Evolutionary conservation across 495 filamentous ascomycete species (phyloP).

Genomic region (Penicillium desertorum): DNA sequence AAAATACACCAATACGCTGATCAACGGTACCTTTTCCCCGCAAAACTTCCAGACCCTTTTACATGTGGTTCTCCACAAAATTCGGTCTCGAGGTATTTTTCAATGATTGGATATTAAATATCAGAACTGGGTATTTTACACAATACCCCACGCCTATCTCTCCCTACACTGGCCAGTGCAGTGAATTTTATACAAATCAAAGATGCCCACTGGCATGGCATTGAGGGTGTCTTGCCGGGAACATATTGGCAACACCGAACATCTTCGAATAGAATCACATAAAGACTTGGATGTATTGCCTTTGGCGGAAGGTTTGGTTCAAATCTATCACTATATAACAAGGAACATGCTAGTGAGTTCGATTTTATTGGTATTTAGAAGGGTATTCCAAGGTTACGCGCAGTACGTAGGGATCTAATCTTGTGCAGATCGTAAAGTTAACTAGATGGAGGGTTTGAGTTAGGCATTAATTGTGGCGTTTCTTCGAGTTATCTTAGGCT

Average conservation of each 20-base stretch:
- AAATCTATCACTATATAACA: too few species aligned
- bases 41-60: not conserved
- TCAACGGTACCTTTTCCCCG: constrained; percentile 1
- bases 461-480: not conserved
- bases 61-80: not conserved
- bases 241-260: too few species aligned
- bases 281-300: too few species aligned
- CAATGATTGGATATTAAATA: not conserved
- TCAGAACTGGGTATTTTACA: constrained; percentile 1
- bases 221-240: too few species aligned
- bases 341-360: too few species aligned
- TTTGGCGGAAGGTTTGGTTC: too few species aligned
- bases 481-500: not conserved
- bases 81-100: not conserved
- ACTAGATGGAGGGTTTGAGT: not conserved
- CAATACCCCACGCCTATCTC: not conserved
- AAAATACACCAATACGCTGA: not conserved
- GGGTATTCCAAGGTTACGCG: too few species aligned
- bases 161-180: constrained; percentile 1
- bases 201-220: constrained; percentile 14
- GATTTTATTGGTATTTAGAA: too few species aligned
- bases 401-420: not conserved
- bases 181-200: constrained; percentile 15
- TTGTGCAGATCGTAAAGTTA: not conserved
- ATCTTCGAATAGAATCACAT: too few species aligned